Base-by-base conservation (phyloP, 192 early-diverging fungal species). In the Coemansia aciculifera region DNA sequence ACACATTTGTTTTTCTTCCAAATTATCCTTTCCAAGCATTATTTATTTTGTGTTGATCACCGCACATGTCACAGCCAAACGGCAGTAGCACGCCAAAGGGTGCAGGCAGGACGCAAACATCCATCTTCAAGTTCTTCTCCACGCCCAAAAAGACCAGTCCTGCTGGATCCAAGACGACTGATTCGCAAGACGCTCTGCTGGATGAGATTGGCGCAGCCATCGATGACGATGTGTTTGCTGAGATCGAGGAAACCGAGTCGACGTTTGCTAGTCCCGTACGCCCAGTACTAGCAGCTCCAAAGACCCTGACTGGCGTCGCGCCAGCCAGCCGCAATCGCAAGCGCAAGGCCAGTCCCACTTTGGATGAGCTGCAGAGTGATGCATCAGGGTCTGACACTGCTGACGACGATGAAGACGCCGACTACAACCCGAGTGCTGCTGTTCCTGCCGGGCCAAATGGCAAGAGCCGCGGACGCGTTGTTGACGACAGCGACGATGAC, bases 121-220 rank as follows among this genome's bases (percentile, higher is more conserved):
- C 72, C 10, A 63, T 83, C 39, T 72, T 78, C 43, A 83, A 73
- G 72, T 83, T 83, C 60, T 83, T 83, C 32, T 27, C 49, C 12
- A 78, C 80, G 1, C 75, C 69, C 29, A 78, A 72, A 29, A 69
- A 59, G 49, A 31, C 61, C 15, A 48, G 40, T 6, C 51, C 39
- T 15, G 36, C 21, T 7, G 27, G 51, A 36, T 31, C 40, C 23
- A 64, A 64, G 23, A 38, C 52, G 6, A 62, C 42, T 6, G 75
- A 77, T 69, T 77, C 79, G n/a, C 75, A 83, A 61, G 80, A 83
- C 23, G 80, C 57, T 27, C 46, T 78, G 44, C 66, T 83, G 13
- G 66, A 60, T 19, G 56, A 75, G 17, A 60, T 51, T 29, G 69
- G 27, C 48, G 66, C 23, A 4, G 39, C 67, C 46, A 72, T 78